Evolutionary conservation across 306 rosid genomes (phyloP).

Genomic region (Carpinus fangiana): DNA sequence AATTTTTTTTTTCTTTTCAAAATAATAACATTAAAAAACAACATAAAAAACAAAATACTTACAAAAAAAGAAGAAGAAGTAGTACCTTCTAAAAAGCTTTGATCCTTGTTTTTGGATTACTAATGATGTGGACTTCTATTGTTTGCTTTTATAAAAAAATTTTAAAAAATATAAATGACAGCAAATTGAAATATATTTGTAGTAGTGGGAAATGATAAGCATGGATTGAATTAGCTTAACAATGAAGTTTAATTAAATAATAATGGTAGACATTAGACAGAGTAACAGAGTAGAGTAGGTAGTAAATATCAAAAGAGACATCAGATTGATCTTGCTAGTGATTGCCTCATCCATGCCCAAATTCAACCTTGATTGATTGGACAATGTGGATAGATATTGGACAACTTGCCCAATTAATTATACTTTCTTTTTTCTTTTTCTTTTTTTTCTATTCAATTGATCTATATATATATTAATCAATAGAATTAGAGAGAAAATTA

Average conservation of each 20-base stretch:
- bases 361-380: constrained; percentile 34
- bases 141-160: too few species aligned
- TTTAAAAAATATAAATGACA: background rate
- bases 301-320: constrained; percentile 12
- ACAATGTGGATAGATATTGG: constrained; percentile 23
- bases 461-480: too few species aligned
- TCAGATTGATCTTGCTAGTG: constrained; percentile 18
- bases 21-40: too few species aligned
- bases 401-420: constrained; percentile 42
- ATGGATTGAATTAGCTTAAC: background rate
- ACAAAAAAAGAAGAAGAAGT: too few species aligned
- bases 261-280: background rate
- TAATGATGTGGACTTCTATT: too few species aligned
- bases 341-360: constrained; percentile 39
- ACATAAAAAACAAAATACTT: too few species aligned
- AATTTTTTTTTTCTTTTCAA: too few species aligned
- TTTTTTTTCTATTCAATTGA: background rate
- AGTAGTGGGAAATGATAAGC: background rate
- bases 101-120: too few species aligned
- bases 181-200: background rate
- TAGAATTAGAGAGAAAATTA: background rate
- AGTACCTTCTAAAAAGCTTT: too few species aligned
- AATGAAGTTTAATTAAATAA: constrained; percentile 3
- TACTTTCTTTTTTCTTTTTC: constrained; percentile 10
- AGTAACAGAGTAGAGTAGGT: background rate